Conservation (phyloP, 768 basidiomycete species). For the Phylloporus rhodoxanthus region DNA sequence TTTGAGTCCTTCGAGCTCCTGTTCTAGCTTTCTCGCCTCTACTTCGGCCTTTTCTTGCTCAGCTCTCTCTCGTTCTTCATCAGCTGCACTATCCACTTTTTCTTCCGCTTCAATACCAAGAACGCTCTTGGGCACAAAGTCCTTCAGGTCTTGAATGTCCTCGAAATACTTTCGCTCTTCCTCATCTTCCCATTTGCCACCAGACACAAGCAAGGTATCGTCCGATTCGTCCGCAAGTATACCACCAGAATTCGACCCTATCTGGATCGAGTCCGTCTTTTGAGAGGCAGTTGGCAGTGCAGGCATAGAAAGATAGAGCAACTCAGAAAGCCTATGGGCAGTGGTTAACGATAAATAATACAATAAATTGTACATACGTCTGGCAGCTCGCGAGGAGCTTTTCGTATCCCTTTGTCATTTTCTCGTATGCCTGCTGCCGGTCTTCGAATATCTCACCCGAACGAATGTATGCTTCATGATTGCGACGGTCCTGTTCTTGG, state of each 20-base stretch:
- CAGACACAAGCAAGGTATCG: slow-evolving; percentile 41
- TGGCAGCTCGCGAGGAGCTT: slow-evolving; percentile 85
- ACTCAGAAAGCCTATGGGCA: slow-evolving; percentile 69
- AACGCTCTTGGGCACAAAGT: slow-evolving; percentile 85
- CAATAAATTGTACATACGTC: slow-evolving; percentile 46
- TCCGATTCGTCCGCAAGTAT: slow-evolving; percentile 51
- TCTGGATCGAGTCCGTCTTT: slow-evolving; percentile 76
- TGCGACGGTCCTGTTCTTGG: slow-evolving; percentile 93
- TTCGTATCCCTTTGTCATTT: slow-evolving; percentile 95
- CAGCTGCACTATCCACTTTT: slow-evolving; percentile 36
- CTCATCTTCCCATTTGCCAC: slow-evolving; percentile 97
- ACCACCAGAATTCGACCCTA: slow-evolving; percentile 47
- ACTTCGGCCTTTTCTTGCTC: slow-evolving; percentile 55
- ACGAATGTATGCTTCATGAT: slow-evolving; percentile 98
- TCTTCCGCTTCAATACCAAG: slow-evolving; percentile 58
- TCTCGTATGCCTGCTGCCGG: slow-evolving; percentile 96
- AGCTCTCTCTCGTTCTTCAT: slow-evolving; percentile 42
- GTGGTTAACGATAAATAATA: slow-evolving; percentile 5
- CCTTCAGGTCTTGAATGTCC: slow-evolving; percentile 84
- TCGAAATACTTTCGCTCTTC: slow-evolving; percentile 94
- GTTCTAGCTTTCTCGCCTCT: slow-evolving; percentile 70
- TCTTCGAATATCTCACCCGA: slow-evolving; percentile 99
- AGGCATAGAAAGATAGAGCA: slow-evolving; percentile 81
- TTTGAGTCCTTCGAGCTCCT: slow-evolving; percentile 64
- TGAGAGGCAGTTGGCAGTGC: slow-evolving; percentile 76